phyloP scores from a whole-genome alignment of 2,329 filamentous ascomycete species.

The Boeremia lycopersici region DNA sequence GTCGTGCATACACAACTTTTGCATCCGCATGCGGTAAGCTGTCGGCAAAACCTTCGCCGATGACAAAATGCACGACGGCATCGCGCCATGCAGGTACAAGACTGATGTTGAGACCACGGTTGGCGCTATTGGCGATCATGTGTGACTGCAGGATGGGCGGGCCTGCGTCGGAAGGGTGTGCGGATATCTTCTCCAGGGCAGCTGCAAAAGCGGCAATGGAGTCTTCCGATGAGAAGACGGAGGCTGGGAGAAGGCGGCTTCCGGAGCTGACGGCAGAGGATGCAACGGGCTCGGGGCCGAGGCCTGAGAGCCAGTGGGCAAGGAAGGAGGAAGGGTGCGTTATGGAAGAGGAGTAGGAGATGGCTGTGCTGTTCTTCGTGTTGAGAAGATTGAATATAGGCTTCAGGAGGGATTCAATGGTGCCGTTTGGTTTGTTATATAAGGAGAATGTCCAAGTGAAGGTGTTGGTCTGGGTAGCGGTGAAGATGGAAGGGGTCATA shows the following conservation, averaged over 20 bases:
- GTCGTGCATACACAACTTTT: conserved; percentile 23
- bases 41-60: conserved; percentile 22
- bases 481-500: conserved; percentile 33
- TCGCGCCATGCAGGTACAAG: conserved; percentile 36
- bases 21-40: conserved; percentile 10
- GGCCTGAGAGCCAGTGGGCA: neutral
- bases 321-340: conserved; percentile 12
- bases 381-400: conserved; percentile 24
- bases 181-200: conserved; percentile 11
- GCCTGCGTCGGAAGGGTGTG: neutral
- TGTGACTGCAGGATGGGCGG: conserved; percentile 32
- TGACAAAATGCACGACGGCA: conserved; percentile 29
- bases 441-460: conserved; percentile 29
- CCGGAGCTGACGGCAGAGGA: conserved; percentile 25
- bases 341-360: conserved; percentile 22
- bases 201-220: conserved; percentile 20
- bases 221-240: conserved; percentile 14
- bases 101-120: conserved; percentile 18
- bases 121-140: conserved; percentile 22
- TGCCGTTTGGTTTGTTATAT: conserved; percentile 29
- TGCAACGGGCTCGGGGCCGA: conserved; percentile 31
- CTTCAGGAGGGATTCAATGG: conserved; percentile 23
- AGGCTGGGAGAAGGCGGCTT: conserved; percentile 28
- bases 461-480: conserved; percentile 16
- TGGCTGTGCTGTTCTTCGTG: conserved; percentile 5